These are phyloP conservation scores for Suillus sp. DNA, from an alignment of 768 basidiomycete genomes.

Conservation along the genomic window DNA sequence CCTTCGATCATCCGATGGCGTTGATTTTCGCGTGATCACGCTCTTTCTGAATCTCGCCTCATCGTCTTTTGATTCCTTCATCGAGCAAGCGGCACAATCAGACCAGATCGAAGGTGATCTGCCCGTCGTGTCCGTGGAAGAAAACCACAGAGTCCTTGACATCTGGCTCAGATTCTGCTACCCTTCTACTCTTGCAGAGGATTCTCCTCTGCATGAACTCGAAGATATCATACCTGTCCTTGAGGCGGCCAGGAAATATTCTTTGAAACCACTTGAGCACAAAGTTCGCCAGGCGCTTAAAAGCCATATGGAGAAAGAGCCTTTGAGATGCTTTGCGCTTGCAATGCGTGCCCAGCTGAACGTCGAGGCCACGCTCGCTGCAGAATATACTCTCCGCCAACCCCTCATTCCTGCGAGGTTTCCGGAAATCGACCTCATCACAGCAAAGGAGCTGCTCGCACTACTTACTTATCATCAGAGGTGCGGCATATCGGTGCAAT, in stretches of 20 bases:
- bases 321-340: slow-evolving; percentile 31
- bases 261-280: slow-evolving; percentile 11
- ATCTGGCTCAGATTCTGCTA: slow-evolving; percentile 19
- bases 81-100: slow-evolving; percentile 25
- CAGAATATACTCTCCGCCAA: slow-evolving; percentile 24
- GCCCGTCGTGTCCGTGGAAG: slow-evolving; percentile 13
- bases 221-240: slow-evolving; percentile 11
- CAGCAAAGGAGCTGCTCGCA: slow-evolving; percentile 22
- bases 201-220: slow-evolving; percentile 8
- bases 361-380: slow-evolving; percentile 25
- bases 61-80: slow-evolving; percentile 36
- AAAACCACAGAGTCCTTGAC: slow-evolving; percentile 15
- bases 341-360: slow-evolving; percentile 24
- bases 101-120: slow-evolving; percentile 14
- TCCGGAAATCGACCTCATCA: slow-evolving; percentile 27
- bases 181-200: slow-evolving; percentile 16
- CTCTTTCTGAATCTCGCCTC: slow-evolving; percentile 40
- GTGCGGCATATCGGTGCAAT: slow-evolving; percentile 7
- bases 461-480: slow-evolving; percentile 18
- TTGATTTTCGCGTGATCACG: slow-evolving; percentile 39
- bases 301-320: slow-evolving; percentile 18
- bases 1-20: slow-evolving; percentile 38
- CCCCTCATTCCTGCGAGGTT: slow-evolving; percentile 21
- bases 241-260: slow-evolving; percentile 11
- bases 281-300: slow-evolving; percentile 21